Evolutionary conservation across 2,329 filamentous ascomycete genomes (phyloP).

Genomic region (Monosporascus sp.): DNA sequence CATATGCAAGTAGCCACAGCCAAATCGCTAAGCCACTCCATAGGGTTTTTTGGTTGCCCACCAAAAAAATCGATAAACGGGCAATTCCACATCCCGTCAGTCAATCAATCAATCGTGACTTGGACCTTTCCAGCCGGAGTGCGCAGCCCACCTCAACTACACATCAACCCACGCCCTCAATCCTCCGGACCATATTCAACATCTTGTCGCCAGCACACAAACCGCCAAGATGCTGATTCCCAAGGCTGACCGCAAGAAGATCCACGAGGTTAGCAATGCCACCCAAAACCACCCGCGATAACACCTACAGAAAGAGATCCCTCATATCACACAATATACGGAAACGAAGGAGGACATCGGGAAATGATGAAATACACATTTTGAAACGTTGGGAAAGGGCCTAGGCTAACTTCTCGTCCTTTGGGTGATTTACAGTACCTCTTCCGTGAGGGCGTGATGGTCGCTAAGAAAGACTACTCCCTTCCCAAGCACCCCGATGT

Average conservation of each 20-base stretch:
- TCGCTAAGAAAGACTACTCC: constrained; percentile 99
- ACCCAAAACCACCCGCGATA: neutral
- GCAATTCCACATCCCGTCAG: neutral
- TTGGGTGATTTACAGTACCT: constrained; percentile 63
- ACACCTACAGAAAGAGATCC: too few species aligned
- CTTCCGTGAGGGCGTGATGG: constrained; percentile 89
- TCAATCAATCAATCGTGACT: neutral
- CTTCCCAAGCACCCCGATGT: constrained; percentile 96
- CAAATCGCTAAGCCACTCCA: neutral
- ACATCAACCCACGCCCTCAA: constrained; percentile 20
- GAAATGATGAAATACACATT: too few species aligned
- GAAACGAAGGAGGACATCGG: neutral
- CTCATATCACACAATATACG: neutral
- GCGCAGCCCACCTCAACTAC: constrained; percentile 16
- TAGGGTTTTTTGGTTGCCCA: constrained; percentile 2
- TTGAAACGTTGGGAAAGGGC: constrained; percentile 1
- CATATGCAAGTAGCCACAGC: neutral
- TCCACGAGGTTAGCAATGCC: constrained; percentile 65
- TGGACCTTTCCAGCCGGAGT: constrained; percentile 12
- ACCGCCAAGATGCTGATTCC: constrained; percentile 88
- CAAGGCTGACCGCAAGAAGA: constrained; percentile 99
- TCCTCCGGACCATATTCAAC: constrained; percentile 37
- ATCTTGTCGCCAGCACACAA: constrained; percentile 42
- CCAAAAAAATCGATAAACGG: constrained; percentile 1
- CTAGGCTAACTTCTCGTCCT: constrained; percentile 23